A percentile compares a stretch with the other conserved stretches of the same genome.
Conservation (phyloP, 805 yeast species). For the Kuraishia floccosa region DNA sequence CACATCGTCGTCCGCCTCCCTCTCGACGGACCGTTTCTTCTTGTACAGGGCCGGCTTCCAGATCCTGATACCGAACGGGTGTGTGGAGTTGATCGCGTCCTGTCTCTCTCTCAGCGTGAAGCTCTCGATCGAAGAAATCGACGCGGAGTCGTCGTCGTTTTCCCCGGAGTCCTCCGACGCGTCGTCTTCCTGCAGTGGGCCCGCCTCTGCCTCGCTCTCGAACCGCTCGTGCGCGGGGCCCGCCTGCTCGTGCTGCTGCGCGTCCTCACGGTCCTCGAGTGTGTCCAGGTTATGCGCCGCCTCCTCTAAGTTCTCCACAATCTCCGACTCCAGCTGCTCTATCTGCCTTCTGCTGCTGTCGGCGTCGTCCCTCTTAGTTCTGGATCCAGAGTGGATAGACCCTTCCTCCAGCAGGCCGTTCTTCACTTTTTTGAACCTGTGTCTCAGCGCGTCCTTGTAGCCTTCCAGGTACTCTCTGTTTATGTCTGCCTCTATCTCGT, state of each 20-base stretch:
- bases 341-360: not conserved
- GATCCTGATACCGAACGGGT: conserved; percentile 95
- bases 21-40: conserved; percentile 82
- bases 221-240: not conserved
- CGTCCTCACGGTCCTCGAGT: conserved; percentile 15
- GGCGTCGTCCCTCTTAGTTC: not conserved
- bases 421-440: conserved; percentile 21
- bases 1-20: conserved; percentile 86
- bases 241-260: not conserved
- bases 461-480: conserved; percentile 61
- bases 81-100: conserved; percentile 91
- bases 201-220: not conserved
- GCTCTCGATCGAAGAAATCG: conserved; percentile 55
- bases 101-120: conserved; percentile 87
- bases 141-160: conserved; percentile 20
- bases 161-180: conserved; percentile 10
- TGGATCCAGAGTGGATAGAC: conserved; percentile 1
- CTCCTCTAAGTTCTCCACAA: conserved; percentile 10
- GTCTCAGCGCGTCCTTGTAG: conserved; percentile 55
- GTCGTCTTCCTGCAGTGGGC: conserved; percentile 4
- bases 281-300: conserved; percentile 13
- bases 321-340: conserved; percentile 15
- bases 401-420: not conserved
- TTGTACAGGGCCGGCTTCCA: conserved; percentile 98
- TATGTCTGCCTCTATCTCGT: conserved; percentile 53